Conservation (phyloP, 2,329 filamentous ascomycete genomes). For the Furcasterigmium furcatum region DNA sequence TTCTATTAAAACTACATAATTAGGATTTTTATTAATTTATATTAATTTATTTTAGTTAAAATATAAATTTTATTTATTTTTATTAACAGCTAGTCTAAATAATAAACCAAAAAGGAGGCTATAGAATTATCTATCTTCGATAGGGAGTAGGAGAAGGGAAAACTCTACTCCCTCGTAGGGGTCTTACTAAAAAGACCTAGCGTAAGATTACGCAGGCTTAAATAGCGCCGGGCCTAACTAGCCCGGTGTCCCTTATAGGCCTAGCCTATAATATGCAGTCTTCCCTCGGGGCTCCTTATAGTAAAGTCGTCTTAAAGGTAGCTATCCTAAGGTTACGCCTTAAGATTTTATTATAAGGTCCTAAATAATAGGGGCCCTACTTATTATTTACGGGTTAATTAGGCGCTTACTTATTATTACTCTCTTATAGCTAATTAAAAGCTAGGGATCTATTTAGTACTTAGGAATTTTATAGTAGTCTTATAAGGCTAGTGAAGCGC, state of each 20-base stretch:
- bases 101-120: neutral
- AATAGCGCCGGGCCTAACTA: neutral
- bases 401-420: neutral
- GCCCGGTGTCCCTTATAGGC: neutral
- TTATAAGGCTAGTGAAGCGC: neutral
- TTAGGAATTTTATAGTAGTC: neutral
- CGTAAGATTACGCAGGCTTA: neutral
- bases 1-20: neutral
- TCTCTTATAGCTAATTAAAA: neutral
- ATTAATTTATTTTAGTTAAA: neutral
- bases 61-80: neutral
- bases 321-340: neutral
- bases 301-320: neutral
- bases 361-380: neutral
- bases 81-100: no score
- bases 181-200: neutral
- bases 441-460: no score
- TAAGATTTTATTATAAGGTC: neutral
- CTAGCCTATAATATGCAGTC: neutral
- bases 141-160: neutral
- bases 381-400: neutral
- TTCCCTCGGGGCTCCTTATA: no score
- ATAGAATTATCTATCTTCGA: neutral
- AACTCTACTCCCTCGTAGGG: no score
- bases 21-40: neutral